Evolutionary conservation across 805 yeast species (phyloP), one percentile per base, ranked within the genome.

Genomic region (Pichia deserticola): DNA sequence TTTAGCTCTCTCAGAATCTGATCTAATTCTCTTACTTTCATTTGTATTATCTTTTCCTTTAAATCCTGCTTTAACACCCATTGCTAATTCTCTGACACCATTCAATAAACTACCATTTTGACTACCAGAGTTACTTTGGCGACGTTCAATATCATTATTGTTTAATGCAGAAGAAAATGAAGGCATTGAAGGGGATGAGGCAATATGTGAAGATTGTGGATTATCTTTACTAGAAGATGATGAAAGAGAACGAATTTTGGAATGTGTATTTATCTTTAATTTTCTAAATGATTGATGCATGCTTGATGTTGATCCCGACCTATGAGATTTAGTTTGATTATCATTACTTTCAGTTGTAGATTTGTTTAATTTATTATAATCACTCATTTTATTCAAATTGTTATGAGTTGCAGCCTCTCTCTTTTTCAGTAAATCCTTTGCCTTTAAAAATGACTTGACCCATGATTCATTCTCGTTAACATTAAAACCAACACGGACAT

Each of bases 381-480:
- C 45, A 45, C 7, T 33, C 39, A 15, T 42, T 54, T 13, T 25
- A 45, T 20, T 27, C 42, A 40, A 40, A 15, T 13, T 25, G 7
- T 36, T 38, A 32, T 51, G 53, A 7, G 10, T 25, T 29, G 36
- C 51, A 51, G 36, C 34, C 53, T 59, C 49, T 66, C 60, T 61
- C 8, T 73, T 59, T 40, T 61, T 60, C 43, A 77, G 66, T 58
- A 82, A 58, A 44, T 82, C 80, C 56, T 84, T 81, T 3, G 89
- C 86, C 54, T 77, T 76, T 54, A 85, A 67, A 51, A 85, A 71
- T 45, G 89, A 77, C 44, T 82, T 85, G 12, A 85, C 82, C 92
- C 92, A 85, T 4, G 79, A 75, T 42, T 77, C 73, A 5, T 70
- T 63, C 9, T 61, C 61, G 29, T 84, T 84, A 12, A 78, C 65